A percentile compares a stretch with the other conserved stretches of the same genome.
Evolutionary conservation across 495 filamentous ascomycete species (phyloP).

Genomic region (Lasiosphaeria ovina): DNA sequence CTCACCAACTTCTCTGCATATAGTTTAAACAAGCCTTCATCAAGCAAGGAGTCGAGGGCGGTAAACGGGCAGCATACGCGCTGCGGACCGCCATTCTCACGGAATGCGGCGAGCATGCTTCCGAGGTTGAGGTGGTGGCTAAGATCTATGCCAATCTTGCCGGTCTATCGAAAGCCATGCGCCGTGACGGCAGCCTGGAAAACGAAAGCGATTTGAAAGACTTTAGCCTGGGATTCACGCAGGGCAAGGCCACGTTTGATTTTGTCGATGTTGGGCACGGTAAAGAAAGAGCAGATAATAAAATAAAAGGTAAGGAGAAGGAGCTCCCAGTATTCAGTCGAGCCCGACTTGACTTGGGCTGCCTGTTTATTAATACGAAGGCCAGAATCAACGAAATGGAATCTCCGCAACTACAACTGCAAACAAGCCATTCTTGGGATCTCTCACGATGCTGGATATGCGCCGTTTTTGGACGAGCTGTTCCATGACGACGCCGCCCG

Average conservation of each 20-base stretch:
- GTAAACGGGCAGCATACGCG: constrained; percentile 64
- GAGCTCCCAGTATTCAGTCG: not conserved
- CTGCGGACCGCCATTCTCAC: constrained; percentile 57
- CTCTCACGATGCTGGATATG: constrained; percentile 73
- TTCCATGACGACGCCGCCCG: constrained; percentile 51
- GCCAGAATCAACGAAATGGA: constrained; percentile 56
- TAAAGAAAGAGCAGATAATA: constrained; percentile 69
- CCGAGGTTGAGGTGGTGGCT: constrained; percentile 60
- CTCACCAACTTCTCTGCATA: not conserved
- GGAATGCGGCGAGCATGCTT: constrained; percentile 40
- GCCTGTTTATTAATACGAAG: not conserved
- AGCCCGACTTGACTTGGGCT: not conserved
- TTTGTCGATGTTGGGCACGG: constrained; percentile 71
- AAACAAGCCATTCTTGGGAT: constrained; percentile 79
- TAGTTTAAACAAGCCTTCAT: constrained; percentile 67
- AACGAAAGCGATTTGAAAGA: constrained; percentile 56
- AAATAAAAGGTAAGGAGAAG: constrained; percentile 64
- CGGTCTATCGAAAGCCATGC: constrained; percentile 60
- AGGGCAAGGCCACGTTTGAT: constrained; percentile 65
- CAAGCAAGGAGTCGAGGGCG: constrained; percentile 64
- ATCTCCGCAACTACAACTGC: constrained; percentile 73
- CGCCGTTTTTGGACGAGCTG: constrained; percentile 64
- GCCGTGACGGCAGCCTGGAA: constrained; percentile 54
- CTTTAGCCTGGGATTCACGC: constrained; percentile 76
- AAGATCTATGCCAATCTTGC: constrained; percentile 69